phyloP scores from a whole-genome alignment of 2,329 filamentous ascomycete species.

The Lomentospora prolificans region DNA sequence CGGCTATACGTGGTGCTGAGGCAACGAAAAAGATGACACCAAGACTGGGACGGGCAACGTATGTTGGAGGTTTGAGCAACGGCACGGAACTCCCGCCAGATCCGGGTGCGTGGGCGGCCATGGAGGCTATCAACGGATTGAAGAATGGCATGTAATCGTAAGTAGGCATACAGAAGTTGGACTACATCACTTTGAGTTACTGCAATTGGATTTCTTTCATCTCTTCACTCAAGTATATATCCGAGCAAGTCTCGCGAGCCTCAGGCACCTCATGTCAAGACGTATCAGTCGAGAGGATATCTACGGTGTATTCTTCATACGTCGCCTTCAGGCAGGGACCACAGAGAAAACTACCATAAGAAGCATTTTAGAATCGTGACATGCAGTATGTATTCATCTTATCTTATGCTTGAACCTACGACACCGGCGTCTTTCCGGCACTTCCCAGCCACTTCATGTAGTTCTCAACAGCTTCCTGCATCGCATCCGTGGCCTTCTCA shows the following conservation, averaged over 20 bases:
- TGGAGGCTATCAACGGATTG: conserved; percentile 40
- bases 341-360: too few species aligned
- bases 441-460: conserved; percentile 38
- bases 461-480: conserved; percentile 31
- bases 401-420: neutral
- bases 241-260: too few species aligned
- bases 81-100: conserved; percentile 49
- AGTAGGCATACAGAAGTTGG: neutral
- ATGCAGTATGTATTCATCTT: too few species aligned
- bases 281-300: too few species aligned
- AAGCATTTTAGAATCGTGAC: too few species aligned
- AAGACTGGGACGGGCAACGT: conserved; percentile 57
- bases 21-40: conserved; percentile 56
- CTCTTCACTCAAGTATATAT: neutral
- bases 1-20: conserved; percentile 50
- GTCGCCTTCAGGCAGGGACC: too few species aligned
- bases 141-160: conserved; percentile 12
- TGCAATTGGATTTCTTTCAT: neutral
- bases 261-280: too few species aligned
- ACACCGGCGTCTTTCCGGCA: conserved; percentile 27
- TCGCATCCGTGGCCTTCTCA: conserved; percentile 32
- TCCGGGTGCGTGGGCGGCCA: conserved; percentile 61
- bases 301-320: too few species aligned
- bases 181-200: neutral
- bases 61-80: conserved; percentile 49